Evolutionary conservation across 495 filamentous ascomycete species (phyloP), one percentile per base, ranked within the genome.

Genomic region (Glarea lozoyensis): DNA sequence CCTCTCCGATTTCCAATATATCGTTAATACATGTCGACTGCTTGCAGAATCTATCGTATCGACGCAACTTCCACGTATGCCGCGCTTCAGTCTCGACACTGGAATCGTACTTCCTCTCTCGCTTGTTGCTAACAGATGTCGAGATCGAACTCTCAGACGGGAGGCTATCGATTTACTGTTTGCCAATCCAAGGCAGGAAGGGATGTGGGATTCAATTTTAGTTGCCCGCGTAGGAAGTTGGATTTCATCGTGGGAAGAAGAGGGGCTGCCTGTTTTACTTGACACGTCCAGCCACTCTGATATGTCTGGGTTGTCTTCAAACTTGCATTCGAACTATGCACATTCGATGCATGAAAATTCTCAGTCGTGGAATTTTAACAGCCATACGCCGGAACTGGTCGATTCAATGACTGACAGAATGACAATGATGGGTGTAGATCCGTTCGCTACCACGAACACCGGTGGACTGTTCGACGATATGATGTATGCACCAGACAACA

Each of bases 231-330:
- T 53, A 16, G 46, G 43, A 9, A 17, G 34, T 2, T 56, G 54
- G 46, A 38, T 56, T 1, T 43, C 43, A 4, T 13, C 13, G 0
- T 48, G 42, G 13, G 54, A 56, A 25, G 54, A 56, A 30, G 46
- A 53, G 6, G 49, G 43, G 0, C 57, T 93, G 84, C 61, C 94
- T 58, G 75, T 77, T 84, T 62, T 90, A 76, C 55, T 86, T 73
- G 76, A 92, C 88, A 79, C 92, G 94, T 61, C 84, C 12, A n/a
- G 20, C 20, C 17, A 21, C 10, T 34, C 18, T 2, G 30, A 4
- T 29, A 30, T 40, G 21, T 12, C 17, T 4, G 25, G 35, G 3
- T 21, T 37, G 35, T 37, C n/a, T n/a, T n/a, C n/a, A n/a, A n/a
- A n/a, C n/a, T n/a, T n/a, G n/a, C n/a, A n/a, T n/a, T n/a, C n/a